These are phyloP conservation scores for Fermentozyma sake DNA, from an alignment of 1,139 yeast genomes.

Conservation along the genomic window DNA sequence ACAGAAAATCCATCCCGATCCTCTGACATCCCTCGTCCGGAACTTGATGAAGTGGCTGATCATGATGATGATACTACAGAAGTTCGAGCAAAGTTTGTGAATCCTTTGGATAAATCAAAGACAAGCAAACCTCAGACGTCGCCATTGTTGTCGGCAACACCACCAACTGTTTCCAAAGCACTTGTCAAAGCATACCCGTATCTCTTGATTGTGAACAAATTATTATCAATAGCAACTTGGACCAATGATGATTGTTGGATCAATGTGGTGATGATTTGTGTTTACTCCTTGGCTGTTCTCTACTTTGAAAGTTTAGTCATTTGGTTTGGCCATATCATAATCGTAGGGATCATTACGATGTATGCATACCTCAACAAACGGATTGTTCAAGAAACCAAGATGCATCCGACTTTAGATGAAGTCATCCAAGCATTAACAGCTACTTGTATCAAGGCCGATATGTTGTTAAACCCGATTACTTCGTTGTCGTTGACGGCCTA, in stretches of 20 bases:
- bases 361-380: slow-evolving; percentile 59
- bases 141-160: slow-evolving; percentile 74
- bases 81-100: slow-evolving; percentile 12
- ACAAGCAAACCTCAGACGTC: slow-evolving; percentile 46
- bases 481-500: slow-evolving; percentile 65
- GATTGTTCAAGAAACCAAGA: slow-evolving; percentile 49
- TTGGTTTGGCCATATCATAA: slow-evolving; percentile 76
- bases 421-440: slow-evolving; percentile 78
- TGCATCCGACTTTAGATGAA: slow-evolving; percentile 82
- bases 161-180: slow-evolving; percentile 85
- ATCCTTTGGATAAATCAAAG: slow-evolving; percentile 4
- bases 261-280: slow-evolving; percentile 57
- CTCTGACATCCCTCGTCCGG: no score
- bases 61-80: slow-evolving; percentile 11
- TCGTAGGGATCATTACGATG: slow-evolving; percentile 62
- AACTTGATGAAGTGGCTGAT: no score
- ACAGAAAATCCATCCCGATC: no score
- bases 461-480: slow-evolving; percentile 74
- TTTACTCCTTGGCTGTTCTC: slow-evolving; percentile 56
- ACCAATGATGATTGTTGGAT: slow-evolving; percentile 82
- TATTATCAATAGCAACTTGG: slow-evolving; percentile 81
- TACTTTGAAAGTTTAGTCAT: slow-evolving; percentile 71
- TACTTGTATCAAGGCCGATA: slow-evolving; percentile 70
- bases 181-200: slow-evolving; percentile 81
- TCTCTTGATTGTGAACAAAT: slow-evolving; percentile 63